These are phyloP conservation scores for Herpetomonas tarakana DNA, from an alignment of 208 protist species.

Conservation along the genomic window DNA sequence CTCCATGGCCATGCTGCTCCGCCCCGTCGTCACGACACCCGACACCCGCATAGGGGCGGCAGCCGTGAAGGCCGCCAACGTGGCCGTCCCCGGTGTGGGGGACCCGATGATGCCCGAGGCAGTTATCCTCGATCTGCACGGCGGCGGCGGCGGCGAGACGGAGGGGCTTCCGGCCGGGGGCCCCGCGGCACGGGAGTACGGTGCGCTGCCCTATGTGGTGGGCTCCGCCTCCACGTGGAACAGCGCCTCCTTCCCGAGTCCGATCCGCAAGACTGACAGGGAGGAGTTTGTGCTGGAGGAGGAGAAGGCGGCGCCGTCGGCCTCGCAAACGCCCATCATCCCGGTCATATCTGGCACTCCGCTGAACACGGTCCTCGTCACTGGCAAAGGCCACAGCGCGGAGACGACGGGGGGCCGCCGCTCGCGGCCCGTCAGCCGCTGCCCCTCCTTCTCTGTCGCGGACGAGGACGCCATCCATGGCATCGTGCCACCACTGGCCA, in stretches of 20 bases:
- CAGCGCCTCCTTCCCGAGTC: slow-evolving; percentile 5
- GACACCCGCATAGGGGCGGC: slow-evolving; percentile 9
- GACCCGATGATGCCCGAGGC: slow-evolving; percentile 11
- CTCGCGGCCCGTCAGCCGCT: not conserved
- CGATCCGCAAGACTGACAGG: slow-evolving; percentile 1
- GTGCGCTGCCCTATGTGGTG: slow-evolving; percentile 5
- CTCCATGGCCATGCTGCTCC: slow-evolving; percentile 6
- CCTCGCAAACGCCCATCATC: not conserved
- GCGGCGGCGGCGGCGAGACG: not conserved
- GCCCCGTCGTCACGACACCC: slow-evolving; percentile 11
- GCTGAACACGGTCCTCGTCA: not conserved
- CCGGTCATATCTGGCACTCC: not conserved
- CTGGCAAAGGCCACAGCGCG: not conserved
- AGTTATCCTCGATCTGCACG: slow-evolving; percentile 17
- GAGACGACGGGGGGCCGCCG: not conserved
- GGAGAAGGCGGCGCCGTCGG: not conserved
- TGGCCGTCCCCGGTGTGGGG: slow-evolving; percentile 8
- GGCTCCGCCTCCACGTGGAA: slow-evolving; percentile 10
- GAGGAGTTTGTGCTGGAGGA: not conserved
- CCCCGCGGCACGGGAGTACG: too few species aligned
- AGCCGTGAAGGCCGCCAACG: slow-evolving; percentile 9
- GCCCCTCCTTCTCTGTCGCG: not conserved
- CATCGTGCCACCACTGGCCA: slow-evolving; percentile 3
- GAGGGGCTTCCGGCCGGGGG: not conserved
- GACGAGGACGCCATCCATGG: not conserved